A percentile compares a stretch with the other conserved stretches of the same genome.
Evolutionary conservation across 164 flowering plant species (phyloP).

Genomic region (Vitis amurensis): DNA sequence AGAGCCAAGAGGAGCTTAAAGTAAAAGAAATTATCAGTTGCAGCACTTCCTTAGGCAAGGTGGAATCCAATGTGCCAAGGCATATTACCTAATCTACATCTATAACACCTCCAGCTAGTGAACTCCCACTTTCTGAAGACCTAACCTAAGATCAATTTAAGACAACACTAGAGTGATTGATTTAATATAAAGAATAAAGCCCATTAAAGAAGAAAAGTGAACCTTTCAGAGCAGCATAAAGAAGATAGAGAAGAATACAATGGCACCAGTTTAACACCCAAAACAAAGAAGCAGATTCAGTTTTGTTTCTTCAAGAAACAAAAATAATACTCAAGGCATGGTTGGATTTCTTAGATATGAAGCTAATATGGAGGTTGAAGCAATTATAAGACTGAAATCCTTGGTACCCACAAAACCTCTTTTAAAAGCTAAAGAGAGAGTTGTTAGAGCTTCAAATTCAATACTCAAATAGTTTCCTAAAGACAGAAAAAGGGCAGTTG

Average conservation of each 20-base stretch:
- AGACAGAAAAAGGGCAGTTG: neutral
- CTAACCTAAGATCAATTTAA: neutral
- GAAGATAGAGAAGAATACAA: neutral
- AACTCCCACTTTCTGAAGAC: neutral
- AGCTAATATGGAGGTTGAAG: neutral
- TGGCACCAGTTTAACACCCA: neutral
- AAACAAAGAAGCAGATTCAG: neutral
- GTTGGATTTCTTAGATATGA: neutral
- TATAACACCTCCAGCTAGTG: neutral
- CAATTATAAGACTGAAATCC: neutral
- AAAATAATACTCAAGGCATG: neutral
- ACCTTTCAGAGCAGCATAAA: slow-evolving; percentile 4
- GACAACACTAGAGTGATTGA: neutral
- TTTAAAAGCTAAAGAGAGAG: neutral
- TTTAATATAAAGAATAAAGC: neutral
- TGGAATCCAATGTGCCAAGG: slow-evolving; percentile 3
- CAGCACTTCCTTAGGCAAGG: neutral
- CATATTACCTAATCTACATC: neutral
- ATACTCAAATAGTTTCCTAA: neutral
- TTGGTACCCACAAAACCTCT: neutral
- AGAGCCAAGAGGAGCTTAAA: slow-evolving; percentile 6
- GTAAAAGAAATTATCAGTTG: neutral
- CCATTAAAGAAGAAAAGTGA: neutral
- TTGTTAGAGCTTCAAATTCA: neutral
- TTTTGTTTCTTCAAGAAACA: neutral